Base-by-base conservation (phyloP, 148 eudicot genomes). In the Simmondsia chinensis region DNA sequence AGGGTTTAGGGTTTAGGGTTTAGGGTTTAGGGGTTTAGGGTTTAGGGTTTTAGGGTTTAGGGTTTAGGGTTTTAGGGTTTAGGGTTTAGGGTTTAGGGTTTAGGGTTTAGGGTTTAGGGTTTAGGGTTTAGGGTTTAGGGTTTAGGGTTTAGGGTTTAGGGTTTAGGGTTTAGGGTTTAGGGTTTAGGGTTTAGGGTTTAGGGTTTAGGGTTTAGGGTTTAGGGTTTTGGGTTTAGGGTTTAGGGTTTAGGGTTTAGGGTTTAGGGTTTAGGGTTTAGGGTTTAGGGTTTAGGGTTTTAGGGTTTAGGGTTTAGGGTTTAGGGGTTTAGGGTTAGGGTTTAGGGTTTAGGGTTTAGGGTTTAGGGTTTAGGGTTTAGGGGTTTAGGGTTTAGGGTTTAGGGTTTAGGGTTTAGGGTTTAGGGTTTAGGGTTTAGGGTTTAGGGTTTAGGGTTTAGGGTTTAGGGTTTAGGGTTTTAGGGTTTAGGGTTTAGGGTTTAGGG, bases 111-210 rank as follows among this genome's bases (percentile, higher is more conserved):
- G 57, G 34, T 39, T 52, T 25, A 15, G 46, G 57, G 33, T 39
- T 52, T 26, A 25, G 46, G 57, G 46, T 39, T 52, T 39, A 25
- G 46, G 57, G 46, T 39, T 52, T 52, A 39, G 57, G 57, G 57
- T 52, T 52, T 52, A 52, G 57, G 57, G 57, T 46, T 52, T 52
- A 39, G 29, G 57, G 57, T 36, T 52, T 52, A 38, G 39, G 57
- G 57, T 45, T 39, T 52, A 38, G 39, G 57, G 57, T 32, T 50
- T 50, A 22, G 25, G 56, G 56, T 39, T 48, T n/a, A n/a, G n/a
- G n/a, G 23, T 39, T 24, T 51, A 37, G 39, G 56, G 56, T 44
- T 51, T 51, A 37, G 39, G 56, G 56, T 45, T 52, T 52, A 25
- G 27, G 57, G 57, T 34, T 48, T 48, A 29, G 27, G 48, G 48